Evolutionary conservation across 2,329 filamentous ascomycete species (phyloP).

Genomic region (Cadophora gregata): DNA sequence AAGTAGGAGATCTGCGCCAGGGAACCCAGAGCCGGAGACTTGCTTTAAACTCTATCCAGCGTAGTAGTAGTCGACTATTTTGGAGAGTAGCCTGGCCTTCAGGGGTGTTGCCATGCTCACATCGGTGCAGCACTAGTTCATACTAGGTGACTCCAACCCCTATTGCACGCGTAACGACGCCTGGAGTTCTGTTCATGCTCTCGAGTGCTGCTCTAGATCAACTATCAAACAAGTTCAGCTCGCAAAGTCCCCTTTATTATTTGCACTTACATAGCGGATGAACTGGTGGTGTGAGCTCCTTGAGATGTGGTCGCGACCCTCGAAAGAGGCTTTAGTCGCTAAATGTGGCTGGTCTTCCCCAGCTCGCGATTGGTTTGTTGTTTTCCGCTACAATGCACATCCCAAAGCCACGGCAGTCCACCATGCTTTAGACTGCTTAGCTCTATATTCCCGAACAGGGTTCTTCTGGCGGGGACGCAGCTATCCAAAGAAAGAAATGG

Average conservation of each 20-base stretch:
- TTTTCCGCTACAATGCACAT: slow-evolving; percentile 2
- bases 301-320: not conserved
- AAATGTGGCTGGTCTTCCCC: not conserved
- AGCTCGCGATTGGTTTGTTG: not conserved
- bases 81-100: not conserved
- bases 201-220: not conserved
- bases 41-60: not conserved
- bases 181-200: not conserved
- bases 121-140: not conserved
- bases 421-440: slow-evolving; percentile 3
- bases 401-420: slow-evolving; percentile 7
- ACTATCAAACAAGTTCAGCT: not conserved
- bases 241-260: not conserved
- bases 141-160: not conserved
- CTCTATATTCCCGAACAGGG: slow-evolving; percentile 13
- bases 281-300: slow-evolving; percentile 7
- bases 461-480: slow-evolving; percentile 14
- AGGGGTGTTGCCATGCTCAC: not conserved
- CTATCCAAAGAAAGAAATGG: slow-evolving; percentile 20
- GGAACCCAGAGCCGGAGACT: not conserved
- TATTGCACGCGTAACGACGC: not conserved
- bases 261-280: not conserved
- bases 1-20: slow-evolving; percentile 3
- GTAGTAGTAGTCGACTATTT: not conserved
- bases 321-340: not conserved